These are phyloP conservation scores for Abortiporus biennis DNA, from an alignment of 1,284 basidiomycete species.

Conservation along the genomic window DNA sequence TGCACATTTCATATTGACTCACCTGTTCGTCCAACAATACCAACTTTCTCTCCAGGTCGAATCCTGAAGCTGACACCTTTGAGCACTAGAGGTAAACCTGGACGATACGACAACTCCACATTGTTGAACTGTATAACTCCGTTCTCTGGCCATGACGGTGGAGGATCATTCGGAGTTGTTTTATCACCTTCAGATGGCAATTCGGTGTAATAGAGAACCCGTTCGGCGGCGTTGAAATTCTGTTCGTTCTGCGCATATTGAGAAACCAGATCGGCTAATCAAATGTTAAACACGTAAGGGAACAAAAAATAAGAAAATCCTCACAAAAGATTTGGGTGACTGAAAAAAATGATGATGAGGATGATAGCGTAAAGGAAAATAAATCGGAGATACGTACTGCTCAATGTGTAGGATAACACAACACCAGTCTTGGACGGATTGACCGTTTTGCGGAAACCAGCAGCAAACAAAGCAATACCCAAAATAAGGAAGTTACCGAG, in stretches of 20 bases:
- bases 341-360: constrained; percentile 16
- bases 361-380: neutral
- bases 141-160: constrained; percentile 58
- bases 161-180: constrained; percentile 41
- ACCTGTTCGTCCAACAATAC: constrained; percentile 1
- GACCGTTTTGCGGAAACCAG: constrained; percentile 45
- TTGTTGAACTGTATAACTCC: constrained; percentile 60
- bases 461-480: constrained; percentile 64
- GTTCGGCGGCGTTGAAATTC: constrained; percentile 71
- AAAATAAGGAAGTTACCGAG: constrained; percentile 73
- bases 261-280: constrained; percentile 46
- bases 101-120: constrained; percentile 62
- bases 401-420: constrained; percentile 56
- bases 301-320: constrained; percentile 18
- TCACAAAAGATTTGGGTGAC: constrained; percentile 53
- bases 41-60: constrained; percentile 64
- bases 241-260: constrained; percentile 59
- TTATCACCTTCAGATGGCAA: constrained; percentile 42
- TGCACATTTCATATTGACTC: neutral
- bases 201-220: constrained; percentile 54
- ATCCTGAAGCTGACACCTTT: constrained; percentile 61
- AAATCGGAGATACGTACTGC: constrained; percentile 37
- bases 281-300: neutral
- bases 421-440: constrained; percentile 52
- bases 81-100: constrained; percentile 68